Evolutionary conservation across 805 yeast genomes (phyloP).

Genomic region (Barnettozyma populi): DNA sequence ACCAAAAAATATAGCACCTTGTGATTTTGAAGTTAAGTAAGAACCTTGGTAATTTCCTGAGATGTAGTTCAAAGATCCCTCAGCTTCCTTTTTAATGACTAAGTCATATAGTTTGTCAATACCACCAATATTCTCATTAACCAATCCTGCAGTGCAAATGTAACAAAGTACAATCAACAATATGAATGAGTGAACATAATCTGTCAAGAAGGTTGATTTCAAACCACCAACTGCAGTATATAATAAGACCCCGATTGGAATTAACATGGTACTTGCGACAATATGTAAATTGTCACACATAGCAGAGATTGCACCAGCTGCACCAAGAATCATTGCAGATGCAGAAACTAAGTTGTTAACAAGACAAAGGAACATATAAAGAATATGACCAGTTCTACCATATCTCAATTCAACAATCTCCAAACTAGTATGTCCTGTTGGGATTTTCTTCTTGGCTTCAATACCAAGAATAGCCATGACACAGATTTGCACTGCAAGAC

Average conservation of each 20-base stretch:
- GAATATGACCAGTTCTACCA: slow-evolving; percentile 32
- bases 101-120: slow-evolving; percentile 37
- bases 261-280: slow-evolving; percentile 37
- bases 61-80: slow-evolving; percentile 27
- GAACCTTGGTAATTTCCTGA: slow-evolving; percentile 27
- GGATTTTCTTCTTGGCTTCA: slow-evolving; percentile 33
- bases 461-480: slow-evolving; percentile 31
- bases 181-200: slow-evolving; percentile 42
- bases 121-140: slow-evolving; percentile 35
- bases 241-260: slow-evolving; percentile 41
- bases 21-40: slow-evolving; percentile 28
- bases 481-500: slow-evolving; percentile 33
- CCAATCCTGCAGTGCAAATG: slow-evolving; percentile 27
- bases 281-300: slow-evolving; percentile 35
- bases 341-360: slow-evolving; percentile 32
- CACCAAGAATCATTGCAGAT: slow-evolving; percentile 35
- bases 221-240: slow-evolving; percentile 46
- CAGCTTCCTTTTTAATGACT: slow-evolving; percentile 23
- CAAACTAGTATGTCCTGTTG: slow-evolving; percentile 34
- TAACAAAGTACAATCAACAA: slow-evolving; percentile 32
- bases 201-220: slow-evolving; percentile 44
- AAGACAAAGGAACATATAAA: slow-evolving; percentile 30
- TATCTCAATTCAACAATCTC: slow-evolving; percentile 33
- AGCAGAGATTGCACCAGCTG: slow-evolving; percentile 33
- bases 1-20: slow-evolving; percentile 26